Conservation (phyloP, 2,329 filamentous ascomycete genomes). For the Epichloe glyceriae region DNA sequence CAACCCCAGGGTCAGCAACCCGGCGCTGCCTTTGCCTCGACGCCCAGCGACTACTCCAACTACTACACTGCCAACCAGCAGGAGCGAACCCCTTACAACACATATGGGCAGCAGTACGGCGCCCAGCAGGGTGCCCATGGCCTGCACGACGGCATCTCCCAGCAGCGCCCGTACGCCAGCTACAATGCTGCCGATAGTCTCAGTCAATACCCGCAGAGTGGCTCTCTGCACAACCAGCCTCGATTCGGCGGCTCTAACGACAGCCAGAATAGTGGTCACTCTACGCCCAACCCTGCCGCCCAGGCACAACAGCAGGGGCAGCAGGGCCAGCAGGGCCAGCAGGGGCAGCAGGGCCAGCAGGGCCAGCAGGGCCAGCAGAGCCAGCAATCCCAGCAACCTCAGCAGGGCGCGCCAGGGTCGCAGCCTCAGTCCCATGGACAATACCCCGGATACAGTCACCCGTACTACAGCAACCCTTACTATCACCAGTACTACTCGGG, state of each 20-base stretch:
- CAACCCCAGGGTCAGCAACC: conserved; percentile 46
- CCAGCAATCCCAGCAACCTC: conserved; percentile 18
- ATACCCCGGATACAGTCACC: conserved; percentile 41
- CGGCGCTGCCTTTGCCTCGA: conserved; percentile 57
- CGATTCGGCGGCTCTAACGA: conserved; percentile 51
- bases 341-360: conserved; percentile 30
- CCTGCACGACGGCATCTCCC: conserved; percentile 60
- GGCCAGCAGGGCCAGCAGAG: conserved; percentile 7
- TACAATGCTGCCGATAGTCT: conserved; percentile 55
- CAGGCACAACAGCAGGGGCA: conserved; percentile 36
- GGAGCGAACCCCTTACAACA: conserved; percentile 65
- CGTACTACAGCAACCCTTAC: conserved; percentile 50
- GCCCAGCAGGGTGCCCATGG: conserved; percentile 45
- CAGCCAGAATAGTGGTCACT: conserved; percentile 74
- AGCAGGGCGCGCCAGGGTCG: conserved; percentile 26
- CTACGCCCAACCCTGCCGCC: conserved; percentile 70
- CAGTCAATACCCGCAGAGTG: conserved; percentile 63
- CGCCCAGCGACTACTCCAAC: conserved; percentile 65
- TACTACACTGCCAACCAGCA: conserved; percentile 73
- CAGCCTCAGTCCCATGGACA: conserved; percentile 34
- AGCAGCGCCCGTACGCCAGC: conserved; percentile 65
- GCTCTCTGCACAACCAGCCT: conserved; percentile 39
- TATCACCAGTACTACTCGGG: conserved; percentile 48
- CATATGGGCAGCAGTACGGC: conserved; percentile 53
- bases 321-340: conserved; percentile 23